A percentile compares a stretch with the other conserved stretches of the same genome.
phyloP scores from a whole-genome alignment of 2,329 filamentous ascomycete genomes.

The Colletotrichum noveboracense region DNA sequence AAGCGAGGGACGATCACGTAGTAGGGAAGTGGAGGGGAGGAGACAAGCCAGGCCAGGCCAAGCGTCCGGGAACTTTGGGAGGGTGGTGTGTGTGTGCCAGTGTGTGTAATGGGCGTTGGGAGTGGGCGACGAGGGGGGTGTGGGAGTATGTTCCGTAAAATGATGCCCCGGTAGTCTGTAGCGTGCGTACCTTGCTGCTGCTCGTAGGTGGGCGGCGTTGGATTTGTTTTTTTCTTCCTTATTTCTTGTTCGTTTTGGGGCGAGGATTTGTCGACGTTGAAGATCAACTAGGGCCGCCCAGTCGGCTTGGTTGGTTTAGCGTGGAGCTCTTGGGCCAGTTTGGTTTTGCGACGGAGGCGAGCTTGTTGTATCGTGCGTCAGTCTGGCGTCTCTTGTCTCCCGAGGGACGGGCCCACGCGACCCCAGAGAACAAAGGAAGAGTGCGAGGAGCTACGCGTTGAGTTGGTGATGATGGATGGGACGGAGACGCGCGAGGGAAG shows the following conservation, averaged over 20 bases:
- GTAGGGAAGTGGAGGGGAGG: slow-evolving; percentile 7
- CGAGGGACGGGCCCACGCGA: slow-evolving; percentile 1
- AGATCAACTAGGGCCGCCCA: slow-evolving; percentile 14
- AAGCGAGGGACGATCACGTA: slow-evolving; percentile 22
- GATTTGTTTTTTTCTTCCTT: background rate
- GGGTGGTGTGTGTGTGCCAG: background rate
- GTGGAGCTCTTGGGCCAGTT: background rate
- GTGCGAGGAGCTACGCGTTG: background rate
- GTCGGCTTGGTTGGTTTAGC: slow-evolving; percentile 1
- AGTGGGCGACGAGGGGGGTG: background rate
- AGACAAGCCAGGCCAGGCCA: slow-evolving; percentile 1
- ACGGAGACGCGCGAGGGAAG: background rate
- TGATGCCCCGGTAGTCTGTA: background rate
- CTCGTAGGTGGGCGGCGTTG: background rate
- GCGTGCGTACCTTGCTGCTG: slow-evolving; percentile 5
- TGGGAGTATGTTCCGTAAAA: background rate
- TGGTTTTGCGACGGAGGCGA: slow-evolving; percentile 13
- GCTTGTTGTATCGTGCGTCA: slow-evolving; percentile 18
- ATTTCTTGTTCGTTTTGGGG: background rate
- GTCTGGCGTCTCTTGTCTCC: slow-evolving; percentile 14
- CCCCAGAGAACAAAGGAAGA: slow-evolving; percentile 12
- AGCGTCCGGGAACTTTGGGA: slow-evolving; percentile 18
- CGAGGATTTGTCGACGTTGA: slow-evolving; percentile 10
- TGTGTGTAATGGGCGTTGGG: background rate
- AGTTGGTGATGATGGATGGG: background rate